Conservation (phyloP, 805 yeast genomes). For the Sporopachydermia lactativora region DNA sequence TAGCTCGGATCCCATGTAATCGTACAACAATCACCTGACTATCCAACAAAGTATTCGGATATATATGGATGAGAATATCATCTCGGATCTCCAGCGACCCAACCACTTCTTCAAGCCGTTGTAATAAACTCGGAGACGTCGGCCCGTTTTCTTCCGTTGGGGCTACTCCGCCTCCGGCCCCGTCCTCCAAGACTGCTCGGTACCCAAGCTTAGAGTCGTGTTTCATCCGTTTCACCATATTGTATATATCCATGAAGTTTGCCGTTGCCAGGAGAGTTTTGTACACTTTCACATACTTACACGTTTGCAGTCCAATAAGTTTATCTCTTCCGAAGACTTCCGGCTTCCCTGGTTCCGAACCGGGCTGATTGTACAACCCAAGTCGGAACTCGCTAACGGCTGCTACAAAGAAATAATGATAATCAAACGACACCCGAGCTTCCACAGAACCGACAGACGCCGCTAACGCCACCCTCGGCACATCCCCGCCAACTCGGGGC, state of each 20-base stretch:
- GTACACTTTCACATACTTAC: slow-evolving; percentile 43
- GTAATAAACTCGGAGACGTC: not conserved
- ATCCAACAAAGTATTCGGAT: slow-evolving; percentile 74
- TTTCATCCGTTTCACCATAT: slow-evolving; percentile 53
- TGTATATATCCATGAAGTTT: slow-evolving; percentile 62
- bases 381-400: slow-evolving; percentile 32
- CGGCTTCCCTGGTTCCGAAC: not conserved
- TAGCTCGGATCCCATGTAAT: slow-evolving; percentile 14
- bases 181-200: slow-evolving; percentile 57
- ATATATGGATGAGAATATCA: slow-evolving; percentile 37
- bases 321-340: not conserved
- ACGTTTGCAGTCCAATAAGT: slow-evolving; percentile 28
- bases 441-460: slow-evolving; percentile 42
- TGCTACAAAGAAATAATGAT: slow-evolving; percentile 67
- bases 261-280: slow-evolving; percentile 81
- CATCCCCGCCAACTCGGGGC: slow-evolving; percentile 35
- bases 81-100: not conserved
- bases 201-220: slow-evolving; percentile 65
- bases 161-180: slow-evolving; percentile 22
- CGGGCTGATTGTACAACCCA: slow-evolving; percentile 57
- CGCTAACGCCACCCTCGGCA: slow-evolving; percentile 57
- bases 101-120: not conserved
- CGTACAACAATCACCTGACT: slow-evolving; percentile 49
- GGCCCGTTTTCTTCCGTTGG: slow-evolving; percentile 8
- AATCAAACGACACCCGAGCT: slow-evolving; percentile 62